Evolutionary conservation across 495 filamentous ascomycete genomes (phyloP), one percentile per base, ranked within the genome.

Genomic region (Sordaria brevicollis): DNA sequence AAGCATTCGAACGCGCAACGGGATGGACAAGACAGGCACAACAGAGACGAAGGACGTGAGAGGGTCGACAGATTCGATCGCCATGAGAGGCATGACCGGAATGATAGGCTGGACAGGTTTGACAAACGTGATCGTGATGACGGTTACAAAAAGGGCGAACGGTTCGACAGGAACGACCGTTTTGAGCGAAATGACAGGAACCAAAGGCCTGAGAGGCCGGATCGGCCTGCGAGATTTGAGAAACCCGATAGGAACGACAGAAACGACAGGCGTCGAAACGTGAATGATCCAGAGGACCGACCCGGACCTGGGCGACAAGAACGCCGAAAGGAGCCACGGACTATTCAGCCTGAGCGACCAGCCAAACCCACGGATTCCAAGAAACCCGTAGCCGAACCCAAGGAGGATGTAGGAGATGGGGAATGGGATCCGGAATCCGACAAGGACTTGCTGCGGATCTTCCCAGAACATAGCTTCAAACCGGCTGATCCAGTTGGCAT

Each of bases 401-500:
- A 72, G 29, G 68, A 73, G 34, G 68, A 70, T 29, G 34, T 71
- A 31, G 49, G 54, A 21, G 71, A 75, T 29, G 71, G 72, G 4
- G 79, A 80, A 35, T 79, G 76, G 69, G 70, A 79, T 36, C 72
- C 78, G 21, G 75, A 78, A 9, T 81, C 77, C 7, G 74, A 78
- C 34, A 81, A 81, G 77, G 83, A 84, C 33, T 71, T 79, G 35
- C 73, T 77, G 37, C 75, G 72, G 17, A 79, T 82, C 13, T 86
- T 86, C 65, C 74, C 73, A 0, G 74, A 79, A 34, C 67, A 41
- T 38, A 69, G 78, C 68, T 70, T 68, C n/a, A 79, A 79, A 67
- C 76, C 76, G 9, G 81, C 78, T 37, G 81, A 83, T 67, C 80
- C 81, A 4, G 83, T 83, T 69, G 75, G 80, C 41, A 78, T 81